Percentiles rank a stretch among this genome's conserved stretches.
Conservation (phyloP, 2,329 filamentous ascomycete genomes). For the Fusarium zealandicum region DNA sequence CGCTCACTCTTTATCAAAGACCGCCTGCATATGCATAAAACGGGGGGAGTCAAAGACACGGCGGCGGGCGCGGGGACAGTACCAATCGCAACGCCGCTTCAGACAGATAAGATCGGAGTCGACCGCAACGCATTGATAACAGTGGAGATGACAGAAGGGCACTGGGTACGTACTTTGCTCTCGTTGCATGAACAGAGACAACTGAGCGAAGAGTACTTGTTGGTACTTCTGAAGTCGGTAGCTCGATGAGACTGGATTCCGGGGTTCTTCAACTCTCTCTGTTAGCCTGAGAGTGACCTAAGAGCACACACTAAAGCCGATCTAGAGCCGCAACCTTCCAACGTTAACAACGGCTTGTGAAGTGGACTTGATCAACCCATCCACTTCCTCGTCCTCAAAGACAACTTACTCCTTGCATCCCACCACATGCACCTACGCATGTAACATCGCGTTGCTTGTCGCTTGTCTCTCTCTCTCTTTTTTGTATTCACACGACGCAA, state of each 20-base stretch:
- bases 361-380: conserved; percentile 2
- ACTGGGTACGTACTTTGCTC: neutral
- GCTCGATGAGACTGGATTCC: neutral
- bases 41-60: conserved; percentile 26
- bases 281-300: conserved; percentile 7
- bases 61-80: conserved; percentile 8
- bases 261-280: neutral
- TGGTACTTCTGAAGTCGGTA: neutral
- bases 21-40: conserved; percentile 39
- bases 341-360: conserved; percentile 6
- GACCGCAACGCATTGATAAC: conserved; percentile 25
- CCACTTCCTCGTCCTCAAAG: neutral
- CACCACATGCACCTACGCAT: conserved; percentile 1
- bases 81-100: conserved; percentile 14
- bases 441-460: conserved; percentile 17
- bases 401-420: conserved; percentile 9
- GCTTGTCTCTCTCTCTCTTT: neutral
- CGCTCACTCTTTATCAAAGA: conserved; percentile 31
- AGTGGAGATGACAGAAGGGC: neutral
- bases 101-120: conserved; percentile 21
- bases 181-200: neutral
- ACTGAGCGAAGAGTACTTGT: neutral
- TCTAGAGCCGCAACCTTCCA: conserved; percentile 6
- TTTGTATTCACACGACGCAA: conserved; percentile 8
- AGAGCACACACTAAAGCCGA: conserved; percentile 11